Percentiles rank a stretch among this genome's conserved stretches.
Evolutionary conservation across 495 filamentous ascomycete species (phyloP).

Genomic region (Arthonia radiata): DNA sequence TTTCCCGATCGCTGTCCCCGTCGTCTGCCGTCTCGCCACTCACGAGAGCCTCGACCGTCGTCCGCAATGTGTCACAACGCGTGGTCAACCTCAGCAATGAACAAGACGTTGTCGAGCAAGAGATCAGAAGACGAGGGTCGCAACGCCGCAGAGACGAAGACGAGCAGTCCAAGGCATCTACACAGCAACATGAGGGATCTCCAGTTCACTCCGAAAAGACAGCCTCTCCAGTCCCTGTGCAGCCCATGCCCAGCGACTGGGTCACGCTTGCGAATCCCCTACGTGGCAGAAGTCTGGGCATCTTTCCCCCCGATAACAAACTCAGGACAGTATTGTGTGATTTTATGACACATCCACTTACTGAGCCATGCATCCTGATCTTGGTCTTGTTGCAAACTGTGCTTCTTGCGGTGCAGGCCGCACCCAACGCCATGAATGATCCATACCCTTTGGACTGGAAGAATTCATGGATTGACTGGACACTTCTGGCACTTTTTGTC

Average conservation of each 20-base stretch:
- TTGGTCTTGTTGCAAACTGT: slow-evolving; percentile 77
- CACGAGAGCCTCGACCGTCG: slow-evolving; percentile 62
- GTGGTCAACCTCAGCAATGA: slow-evolving; percentile 95
- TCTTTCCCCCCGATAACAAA: slow-evolving; percentile 54
- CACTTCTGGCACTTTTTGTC: slow-evolving; percentile 57
- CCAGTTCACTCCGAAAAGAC: neutral
- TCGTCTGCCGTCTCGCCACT: slow-evolving; percentile 42
- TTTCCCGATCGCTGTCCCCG: slow-evolving; percentile 33
- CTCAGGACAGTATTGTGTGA: slow-evolving; percentile 58
- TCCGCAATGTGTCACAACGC: slow-evolving; percentile 91
- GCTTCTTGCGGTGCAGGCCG: slow-evolving; percentile 59
- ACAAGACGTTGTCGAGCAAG: slow-evolving; percentile 49
- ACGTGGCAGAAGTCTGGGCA: slow-evolving; percentile 60
- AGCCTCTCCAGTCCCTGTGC: slow-evolving; percentile 6
- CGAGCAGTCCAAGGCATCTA: slow-evolving; percentile 2
- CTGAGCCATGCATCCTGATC: slow-evolving; percentile 65
- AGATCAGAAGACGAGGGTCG: slow-evolving; percentile 40
- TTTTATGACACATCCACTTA: slow-evolving; percentile 60
- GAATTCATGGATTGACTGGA: slow-evolving; percentile 43
- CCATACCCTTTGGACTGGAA: slow-evolving; percentile 34
- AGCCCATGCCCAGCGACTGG: slow-evolving; percentile 10
- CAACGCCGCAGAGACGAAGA: slow-evolving; percentile 1
- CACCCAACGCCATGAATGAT: slow-evolving; percentile 36
- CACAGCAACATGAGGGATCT: neutral
- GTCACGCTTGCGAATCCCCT: slow-evolving; percentile 50